These are phyloP conservation scores for Capsicum pubescens DNA, from an alignment of 257 asterid species.

Conservation along the genomic window DNA sequence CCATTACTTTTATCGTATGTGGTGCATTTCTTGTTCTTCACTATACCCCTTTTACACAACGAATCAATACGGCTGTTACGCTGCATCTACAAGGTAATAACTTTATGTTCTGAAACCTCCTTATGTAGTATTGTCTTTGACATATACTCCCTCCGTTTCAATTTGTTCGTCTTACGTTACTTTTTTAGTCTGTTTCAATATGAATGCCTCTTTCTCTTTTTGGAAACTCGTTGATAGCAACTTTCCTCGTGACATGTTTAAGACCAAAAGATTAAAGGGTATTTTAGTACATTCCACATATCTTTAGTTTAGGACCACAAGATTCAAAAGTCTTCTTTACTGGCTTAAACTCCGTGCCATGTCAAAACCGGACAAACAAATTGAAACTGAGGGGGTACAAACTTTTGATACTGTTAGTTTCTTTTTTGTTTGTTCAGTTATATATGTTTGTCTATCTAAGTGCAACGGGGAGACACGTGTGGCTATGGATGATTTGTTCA, in stretches of 20 bases:
- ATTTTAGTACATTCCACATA: no score
- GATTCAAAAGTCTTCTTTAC: no score
- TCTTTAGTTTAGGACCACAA: no score
- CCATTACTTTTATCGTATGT: constrained; percentile 73
- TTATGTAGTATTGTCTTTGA: neutral
- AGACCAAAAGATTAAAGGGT: no score
- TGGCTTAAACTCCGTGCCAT: no score
- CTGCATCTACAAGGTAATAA: neutral
- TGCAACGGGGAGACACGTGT: constrained; percentile 80
- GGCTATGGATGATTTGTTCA: constrained; percentile 87
- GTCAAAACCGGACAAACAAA: no score
- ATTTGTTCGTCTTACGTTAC: no score
- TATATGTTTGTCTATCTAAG: constrained; percentile 39
- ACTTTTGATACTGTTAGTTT: neutral
- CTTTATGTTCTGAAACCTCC: neutral
- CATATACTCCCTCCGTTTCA: neutral
- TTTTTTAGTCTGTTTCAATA: no score
- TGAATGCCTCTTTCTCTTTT: no score
- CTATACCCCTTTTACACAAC: neutral
- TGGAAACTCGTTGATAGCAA: no score
- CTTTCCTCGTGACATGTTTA: no score
- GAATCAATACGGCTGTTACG: neutral
- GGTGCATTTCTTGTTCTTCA: constrained; percentile 84
- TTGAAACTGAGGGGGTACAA: no score
- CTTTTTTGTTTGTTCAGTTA: neutral